These are phyloP conservation scores for Dendrobium nobile DNA, from an alignment of 106 monocot species.

Conservation along the genomic window DNA sequence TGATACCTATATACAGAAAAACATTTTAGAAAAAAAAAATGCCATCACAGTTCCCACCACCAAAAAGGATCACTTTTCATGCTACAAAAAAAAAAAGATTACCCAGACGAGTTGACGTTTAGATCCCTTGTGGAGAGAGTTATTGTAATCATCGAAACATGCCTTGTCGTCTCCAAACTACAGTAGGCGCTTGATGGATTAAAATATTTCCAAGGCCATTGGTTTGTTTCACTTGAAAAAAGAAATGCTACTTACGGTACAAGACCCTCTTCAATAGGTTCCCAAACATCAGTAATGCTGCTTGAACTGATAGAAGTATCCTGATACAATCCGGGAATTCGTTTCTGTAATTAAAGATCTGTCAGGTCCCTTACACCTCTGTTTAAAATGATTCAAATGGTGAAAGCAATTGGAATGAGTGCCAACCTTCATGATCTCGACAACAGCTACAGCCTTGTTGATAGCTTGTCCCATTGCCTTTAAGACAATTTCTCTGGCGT, in stretches of 20 bases:
- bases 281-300: slow-evolving; percentile 97
- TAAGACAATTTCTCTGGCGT: slow-evolving; percentile 44
- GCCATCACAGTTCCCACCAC: not conserved
- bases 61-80: not conserved
- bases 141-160: slow-evolving; percentile 97
- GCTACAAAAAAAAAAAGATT: slow-evolving; percentile 5
- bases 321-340: slow-evolving; percentile 72
- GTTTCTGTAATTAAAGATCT: slow-evolving; percentile 39
- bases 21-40: not conserved
- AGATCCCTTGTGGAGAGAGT: slow-evolving; percentile 63
- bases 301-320: slow-evolving; percentile 73
- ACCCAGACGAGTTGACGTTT: slow-evolving; percentile 73
- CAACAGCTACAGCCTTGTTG: slow-evolving; percentile 57
- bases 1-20: slow-evolving; percentile 42
- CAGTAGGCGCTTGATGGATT: not conserved
- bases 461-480: slow-evolving; percentile 76
- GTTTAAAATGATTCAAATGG: not conserved
- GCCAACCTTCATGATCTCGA: slow-evolving; percentile 58
- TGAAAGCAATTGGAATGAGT: not conserved
- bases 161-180: slow-evolving; percentile 85
- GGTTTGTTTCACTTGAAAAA: not conserved
- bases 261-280: slow-evolving; percentile 98
- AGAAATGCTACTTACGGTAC: slow-evolving; percentile 52
- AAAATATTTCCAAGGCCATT: not conserved
- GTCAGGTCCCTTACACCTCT: not conserved